Evolutionary conservation across 139 green algal species (phyloP).

Genomic region (Ulvella scutata): DNA sequence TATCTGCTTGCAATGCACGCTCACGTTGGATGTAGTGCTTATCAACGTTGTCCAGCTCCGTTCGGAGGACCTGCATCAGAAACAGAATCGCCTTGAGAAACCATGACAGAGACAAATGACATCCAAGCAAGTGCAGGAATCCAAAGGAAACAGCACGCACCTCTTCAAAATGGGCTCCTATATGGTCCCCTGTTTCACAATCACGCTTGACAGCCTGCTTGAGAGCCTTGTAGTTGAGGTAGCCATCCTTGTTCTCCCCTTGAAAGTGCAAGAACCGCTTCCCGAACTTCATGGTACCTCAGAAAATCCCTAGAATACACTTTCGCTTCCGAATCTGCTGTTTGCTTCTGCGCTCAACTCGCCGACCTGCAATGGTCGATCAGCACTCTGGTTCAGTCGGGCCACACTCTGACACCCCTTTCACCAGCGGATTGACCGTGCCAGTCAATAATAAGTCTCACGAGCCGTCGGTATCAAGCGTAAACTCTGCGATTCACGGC

Average conservation of each 20-base stretch:
- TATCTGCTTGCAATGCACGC: not conserved
- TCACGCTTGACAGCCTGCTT: not conserved
- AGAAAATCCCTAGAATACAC: no score
- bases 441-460: no score
- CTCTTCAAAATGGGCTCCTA: not conserved
- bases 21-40: not conserved
- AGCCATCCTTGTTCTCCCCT: not conserved
- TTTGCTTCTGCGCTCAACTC: no score
- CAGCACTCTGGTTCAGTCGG: no score
- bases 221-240: not conserved
- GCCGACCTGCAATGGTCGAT: no score
- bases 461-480: no score
- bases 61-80: not conserved
- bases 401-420: no score
- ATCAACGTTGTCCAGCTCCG: not conserved
- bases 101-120: not conserved
- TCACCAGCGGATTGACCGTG: no score
- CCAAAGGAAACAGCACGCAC: no score
- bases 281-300: slow-evolving; percentile 5
- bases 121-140: not conserved
- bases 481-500: no score
- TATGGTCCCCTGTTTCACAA: not conserved
- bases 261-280: not conserved
- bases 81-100: not conserved
- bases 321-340: no score